Base-by-base conservation (phyloP, 805 yeast species). In the Brettanomyces custersianus region DNA sequence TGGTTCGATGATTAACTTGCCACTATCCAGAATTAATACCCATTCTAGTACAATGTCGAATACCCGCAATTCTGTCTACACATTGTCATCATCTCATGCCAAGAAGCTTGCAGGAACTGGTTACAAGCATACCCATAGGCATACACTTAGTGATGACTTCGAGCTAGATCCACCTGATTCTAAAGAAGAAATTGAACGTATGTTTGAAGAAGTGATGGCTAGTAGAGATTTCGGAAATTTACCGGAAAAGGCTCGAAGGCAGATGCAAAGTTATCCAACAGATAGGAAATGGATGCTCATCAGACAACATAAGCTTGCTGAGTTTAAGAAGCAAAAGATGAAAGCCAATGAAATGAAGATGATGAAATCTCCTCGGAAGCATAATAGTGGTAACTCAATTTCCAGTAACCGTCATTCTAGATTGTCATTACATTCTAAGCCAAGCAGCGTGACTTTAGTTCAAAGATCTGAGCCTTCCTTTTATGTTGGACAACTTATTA, bases 271-370 rank as follows among this genome's bases (percentile, higher is more conserved):
- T 46, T 87, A 81, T 52, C 72, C 81, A 29, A 62, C 74, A 0
- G 84, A 80, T 33, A 84, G 86, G 48, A 90, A 90, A 59, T 87
- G 96, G 95, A 77, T 84, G 80, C 68, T 88, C 45, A 80, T 88
- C 28, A 76, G 81, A 45, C 96, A 88, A 55, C 95, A 87, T 55
- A 76, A 80, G 18, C 68, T 84, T 31, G 72, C 88, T 5, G 96
- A 87, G 49, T 66, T 66, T 48, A 80, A 80, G 48, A 75, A 80
- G 45, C 49, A 49, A 37, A 46, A 33, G 20, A 16, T 33, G 54
- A 23, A 28, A 52, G 31, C 42, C 39, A 20, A 40, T 34, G 28
- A 26, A 40, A 24, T 17, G 21, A 35, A 11, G 41, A 21, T 10
- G 34, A 18, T 24, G 21, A 22, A 10, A 9, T 25, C 35, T 26